Base-by-base conservation (phyloP, 2,329 filamentous ascomycete genomes). In the Ampelomyces quisqualis region DNA sequence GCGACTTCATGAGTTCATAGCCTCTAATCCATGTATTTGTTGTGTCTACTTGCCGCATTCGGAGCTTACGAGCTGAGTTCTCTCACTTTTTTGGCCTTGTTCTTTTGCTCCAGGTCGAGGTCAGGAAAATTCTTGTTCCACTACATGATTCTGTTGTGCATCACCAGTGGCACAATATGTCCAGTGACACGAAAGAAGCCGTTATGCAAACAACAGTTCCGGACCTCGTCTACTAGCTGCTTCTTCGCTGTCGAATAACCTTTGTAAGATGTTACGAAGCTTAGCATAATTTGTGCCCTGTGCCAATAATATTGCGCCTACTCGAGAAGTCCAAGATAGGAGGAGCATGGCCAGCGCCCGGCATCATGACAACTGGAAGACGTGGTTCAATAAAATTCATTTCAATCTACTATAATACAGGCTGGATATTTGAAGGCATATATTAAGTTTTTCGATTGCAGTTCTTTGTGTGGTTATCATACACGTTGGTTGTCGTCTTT, bases 181-280 rank as follows among this genome's bases (percentile, higher is more conserved):
- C 68, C 68, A 2, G 63, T 68, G 45, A 74, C 71, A 40, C 74
- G 72, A 53, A 74, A 75, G 55, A 75, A 75, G 14, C 73, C 72
- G 55, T 65, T 64, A 43, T 63, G 54, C 11, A 60, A 40, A 42
- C 64, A 67, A 42, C 57, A 63, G 14, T 59, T 48, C 13, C 56
- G 49, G 10, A 67, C 55, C 26, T 61, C 43, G 2, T 57, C 51
- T 20, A 65, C 57, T 5, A 66, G 50, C 23, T 58, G 48, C 28
- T 55, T 34, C 29, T 62, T 64, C 18, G 48, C 48, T 6, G 45
- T 24, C 0, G 51, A 32, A 40, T 67, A 53, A 7, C 37, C 45
- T 20, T 45, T 42, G 39, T 65, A 64, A 45, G 65, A 65, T 30
- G n/a, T n/a, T n/a, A n/a, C n/a, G n/a, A n/a, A n/a, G n/a, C n/a